Evolutionary conservation across 257 asterid species (phyloP).

Genomic region (Solanum neorickii): DNA sequence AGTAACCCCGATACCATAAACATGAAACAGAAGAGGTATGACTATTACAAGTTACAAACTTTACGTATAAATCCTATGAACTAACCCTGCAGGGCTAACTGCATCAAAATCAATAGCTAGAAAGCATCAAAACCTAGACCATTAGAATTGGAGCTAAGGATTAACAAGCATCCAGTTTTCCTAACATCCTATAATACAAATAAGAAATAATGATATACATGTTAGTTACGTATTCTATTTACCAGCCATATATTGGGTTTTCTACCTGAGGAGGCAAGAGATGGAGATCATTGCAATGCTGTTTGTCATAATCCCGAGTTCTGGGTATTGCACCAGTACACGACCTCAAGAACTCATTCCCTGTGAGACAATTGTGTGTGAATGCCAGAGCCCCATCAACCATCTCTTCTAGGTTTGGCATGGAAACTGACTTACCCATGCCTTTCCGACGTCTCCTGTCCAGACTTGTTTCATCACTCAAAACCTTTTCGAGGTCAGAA

Average conservation of each 20-base stretch:
- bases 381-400: slow-evolving; percentile 89
- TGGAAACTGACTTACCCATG: slow-evolving; percentile 44
- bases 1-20: not conserved
- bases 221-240: slow-evolving; percentile 20
- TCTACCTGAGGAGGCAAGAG: slow-evolving; percentile 81
- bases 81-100: not conserved
- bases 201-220: slow-evolving; percentile 24
- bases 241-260: slow-evolving; percentile 96
- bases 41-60: not conserved
- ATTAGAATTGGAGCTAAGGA: not conserved
- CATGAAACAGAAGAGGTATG: not conserved
- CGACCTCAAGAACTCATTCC: slow-evolving; percentile 74
- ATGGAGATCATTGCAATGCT: slow-evolving; percentile 71
- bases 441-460: slow-evolving; percentile 13
- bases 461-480: slow-evolving; percentile 14
- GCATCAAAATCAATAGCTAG: not conserved
- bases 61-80: not conserved
- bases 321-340: slow-evolving; percentile 88
- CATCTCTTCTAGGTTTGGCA: slow-evolving; percentile 55
- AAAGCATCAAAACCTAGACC: not conserved
- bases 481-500: slow-evolving; percentile 66
- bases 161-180: not conserved
- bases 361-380: slow-evolving; percentile 81
- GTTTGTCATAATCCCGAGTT: slow-evolving; percentile 58
- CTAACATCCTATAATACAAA: slow-evolving; percentile 7